phyloP scores from a whole-genome alignment of 169 alveolate species.

The Miamiensis avidus region DNA sequence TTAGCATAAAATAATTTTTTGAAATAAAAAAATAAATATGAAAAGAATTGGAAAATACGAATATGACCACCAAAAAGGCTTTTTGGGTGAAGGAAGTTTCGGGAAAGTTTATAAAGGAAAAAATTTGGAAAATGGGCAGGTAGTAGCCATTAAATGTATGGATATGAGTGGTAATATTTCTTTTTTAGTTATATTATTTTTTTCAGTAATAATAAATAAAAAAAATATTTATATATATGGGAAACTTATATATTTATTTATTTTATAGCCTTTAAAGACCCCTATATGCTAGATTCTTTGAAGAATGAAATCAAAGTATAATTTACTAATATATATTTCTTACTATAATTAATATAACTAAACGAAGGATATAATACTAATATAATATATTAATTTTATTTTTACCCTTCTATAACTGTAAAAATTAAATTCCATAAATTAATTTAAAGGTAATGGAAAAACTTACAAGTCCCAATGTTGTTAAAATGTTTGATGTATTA shows the following conservation, averaged over 20 bases:
- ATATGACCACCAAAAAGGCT: conserved; percentile 39
- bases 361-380: too few relatives aligned
- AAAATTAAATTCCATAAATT: too few relatives aligned
- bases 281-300: conserved; percentile 20
- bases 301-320: conserved; percentile 13
- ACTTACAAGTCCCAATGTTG: conserved; percentile 21
- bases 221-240: too few relatives aligned
- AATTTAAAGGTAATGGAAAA: conserved; percentile 16
- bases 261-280: conserved; percentile 5
- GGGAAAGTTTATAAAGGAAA: conserved; percentile 61
- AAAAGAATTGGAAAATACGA: conserved; percentile 2
- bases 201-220: conserved; percentile 9
- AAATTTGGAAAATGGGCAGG: conserved; percentile 32
- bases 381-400: too few relatives aligned
- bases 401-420: neutral
- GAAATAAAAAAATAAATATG: neutral
- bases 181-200: too few relatives aligned
- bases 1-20: too few relatives aligned
- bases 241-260: too few relatives aligned
- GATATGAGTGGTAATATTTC: neutral
- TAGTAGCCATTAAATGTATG: conserved; percentile 52
- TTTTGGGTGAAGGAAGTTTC: conserved; percentile 64
- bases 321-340: too few relatives aligned
- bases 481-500: conserved; percentile 18
- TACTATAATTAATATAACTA: too few relatives aligned